Percentiles rank a stretch among this genome's conserved stretches.
Conservation (phyloP, 805 yeast species). For the Danielia oregonensis region DNA sequence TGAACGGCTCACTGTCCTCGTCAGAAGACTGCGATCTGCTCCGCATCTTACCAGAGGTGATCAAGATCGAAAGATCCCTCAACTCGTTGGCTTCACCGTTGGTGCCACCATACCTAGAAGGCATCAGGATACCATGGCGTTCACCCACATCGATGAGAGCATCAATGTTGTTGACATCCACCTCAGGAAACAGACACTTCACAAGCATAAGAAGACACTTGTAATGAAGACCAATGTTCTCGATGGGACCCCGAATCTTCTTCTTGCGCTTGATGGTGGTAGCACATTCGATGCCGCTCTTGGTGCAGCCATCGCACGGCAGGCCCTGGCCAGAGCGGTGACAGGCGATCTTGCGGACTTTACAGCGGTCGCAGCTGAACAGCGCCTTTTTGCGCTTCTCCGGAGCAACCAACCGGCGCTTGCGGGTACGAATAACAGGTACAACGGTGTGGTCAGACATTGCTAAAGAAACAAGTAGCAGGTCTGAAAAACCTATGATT, state of each 20-base stretch:
- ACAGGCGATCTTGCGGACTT: conserved; percentile 41
- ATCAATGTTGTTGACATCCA: conserved; percentile 41
- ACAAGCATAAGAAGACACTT: conserved; percentile 37
- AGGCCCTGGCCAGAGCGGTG: conserved; percentile 20
- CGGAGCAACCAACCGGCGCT: conserved; percentile 34
- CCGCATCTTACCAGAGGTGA: conserved; percentile 1
- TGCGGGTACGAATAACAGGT: conserved; percentile 11
- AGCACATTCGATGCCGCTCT: conserved; percentile 34
- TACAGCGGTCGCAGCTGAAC: conserved; percentile 45
- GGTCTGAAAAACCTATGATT: not conserved
- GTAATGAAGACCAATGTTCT: conserved; percentile 42
- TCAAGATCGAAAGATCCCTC: not conserved
- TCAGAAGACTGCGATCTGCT: not conserved
- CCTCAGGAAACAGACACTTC: conserved; percentile 41
- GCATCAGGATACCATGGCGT: conserved; percentile 32
- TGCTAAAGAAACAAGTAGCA: not conserved
- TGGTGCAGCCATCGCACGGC: conserved; percentile 38
- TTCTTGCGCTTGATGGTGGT: conserved; percentile 42
- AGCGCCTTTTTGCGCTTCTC: conserved; percentile 39
- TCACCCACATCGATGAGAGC: conserved; percentile 36
- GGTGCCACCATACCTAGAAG: conserved; percentile 12
- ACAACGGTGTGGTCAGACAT: conserved; percentile 1
- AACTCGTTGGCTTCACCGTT: conserved; percentile 1
- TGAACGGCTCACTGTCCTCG: not conserved
- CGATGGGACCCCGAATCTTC: conserved; percentile 39